Percentiles rank a stretch among this genome's conserved stretches.
Conservation (phyloP, 768 basidiomycete species). For the Sporobolomyces phaffii region DNA sequence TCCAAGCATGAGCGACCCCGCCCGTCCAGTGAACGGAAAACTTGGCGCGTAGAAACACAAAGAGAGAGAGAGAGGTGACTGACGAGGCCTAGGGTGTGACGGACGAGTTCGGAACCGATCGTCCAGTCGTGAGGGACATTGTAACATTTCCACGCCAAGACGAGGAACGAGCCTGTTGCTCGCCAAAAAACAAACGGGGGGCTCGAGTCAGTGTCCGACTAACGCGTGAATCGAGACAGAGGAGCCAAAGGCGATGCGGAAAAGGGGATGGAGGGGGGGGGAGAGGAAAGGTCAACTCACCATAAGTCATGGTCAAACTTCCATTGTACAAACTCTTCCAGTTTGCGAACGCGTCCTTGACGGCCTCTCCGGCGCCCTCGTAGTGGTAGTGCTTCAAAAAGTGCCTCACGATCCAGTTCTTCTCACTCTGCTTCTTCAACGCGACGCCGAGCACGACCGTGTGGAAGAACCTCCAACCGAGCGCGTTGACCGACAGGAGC, state of each 20-base stretch:
- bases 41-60: too few relatives aligned
- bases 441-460: constrained; percentile 78
- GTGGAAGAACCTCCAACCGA: constrained; percentile 80
- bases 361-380: constrained; percentile 64
- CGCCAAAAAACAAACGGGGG: neutral
- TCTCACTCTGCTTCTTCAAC: constrained; percentile 73
- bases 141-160: constrained; percentile 86
- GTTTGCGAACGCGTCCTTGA: constrained; percentile 88
- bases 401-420: constrained; percentile 85
- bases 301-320: constrained; percentile 90
- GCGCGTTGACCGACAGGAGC: constrained; percentile 74
- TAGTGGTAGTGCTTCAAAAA: constrained; percentile 85
- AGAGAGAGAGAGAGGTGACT: constrained; percentile 45
- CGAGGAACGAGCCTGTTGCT: constrained; percentile 67
- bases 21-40: too few relatives aligned
- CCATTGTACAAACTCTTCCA: constrained; percentile 92
- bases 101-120: constrained; percentile 74
- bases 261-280: too few relatives aligned
- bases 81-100: constrained; percentile 82
- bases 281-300: constrained; percentile 52
- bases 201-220: neutral
- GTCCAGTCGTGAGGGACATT: constrained; percentile 74
- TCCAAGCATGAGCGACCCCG: too few relatives aligned
- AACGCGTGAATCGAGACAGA: neutral
- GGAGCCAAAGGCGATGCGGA: too few relatives aligned